Evolutionary conservation across 371 early-diverging fungal genomes (phyloP), one percentile per base, ranked within the genome.

Genomic region (Circinella umbellata): DNA sequence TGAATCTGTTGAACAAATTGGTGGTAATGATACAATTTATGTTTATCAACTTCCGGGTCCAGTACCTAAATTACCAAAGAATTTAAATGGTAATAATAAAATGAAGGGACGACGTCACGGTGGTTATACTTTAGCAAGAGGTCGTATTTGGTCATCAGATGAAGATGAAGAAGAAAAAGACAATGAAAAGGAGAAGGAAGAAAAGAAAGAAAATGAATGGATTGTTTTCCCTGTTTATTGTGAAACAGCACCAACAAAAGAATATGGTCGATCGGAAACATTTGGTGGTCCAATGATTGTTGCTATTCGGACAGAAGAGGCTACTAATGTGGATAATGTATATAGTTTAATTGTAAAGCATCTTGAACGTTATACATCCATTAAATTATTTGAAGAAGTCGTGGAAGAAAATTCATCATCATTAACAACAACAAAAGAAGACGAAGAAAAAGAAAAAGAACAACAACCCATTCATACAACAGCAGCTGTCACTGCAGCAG

Each of bases 11-110:
- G 81, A 86, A 7, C 86, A 80, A 13, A 84, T 95, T 54, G 76
- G 77, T 6, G 73, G 71, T 0, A 71, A 63, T 13, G 95, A 95
- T 76, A 81, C 75, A n/a, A 89, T 93, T 36, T 88, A 85, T 63
- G 79, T 92, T 15, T 90, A 92, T 65, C 90, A 94, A 68, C 74
- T 91, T 1, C 90, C 91, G 11, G 75, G 75, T 2, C 59, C 67
- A 0, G 65, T 78, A 17, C 80, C 80, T 4, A 69, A 68, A 17
- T 53, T 54, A n/a, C 51, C 51, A 17, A 11, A 63, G 61, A 34
- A 27, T 48, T 10, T 14, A 11, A 36, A 18, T 14, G 5, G 59
- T 46, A 66, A n/a, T 63, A 35, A 11, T n/a, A 53, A 35, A 18
- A 36, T 20, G 4, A 51, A 34, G 18, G 27, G 34, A 34, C 65